phyloP scores from a whole-genome alignment of 1,284 basidiomycete genomes.

The Sanghuangporus weigelae region DNA sequence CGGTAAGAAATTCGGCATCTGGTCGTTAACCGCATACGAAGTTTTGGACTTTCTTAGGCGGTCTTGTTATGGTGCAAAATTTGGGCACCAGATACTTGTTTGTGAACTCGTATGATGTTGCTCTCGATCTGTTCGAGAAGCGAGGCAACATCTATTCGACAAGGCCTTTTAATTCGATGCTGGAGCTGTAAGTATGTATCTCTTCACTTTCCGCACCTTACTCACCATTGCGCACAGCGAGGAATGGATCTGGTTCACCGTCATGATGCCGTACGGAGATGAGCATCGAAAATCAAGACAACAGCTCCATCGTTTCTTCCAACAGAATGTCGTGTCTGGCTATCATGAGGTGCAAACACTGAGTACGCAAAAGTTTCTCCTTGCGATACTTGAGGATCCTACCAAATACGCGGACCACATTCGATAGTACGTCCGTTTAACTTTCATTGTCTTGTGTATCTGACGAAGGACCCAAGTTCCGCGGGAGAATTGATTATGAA shows the following conservation, averaged over 20 bases:
- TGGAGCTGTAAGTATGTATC: conserved; percentile 5
- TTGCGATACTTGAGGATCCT: not conserved
- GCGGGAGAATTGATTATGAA: conserved; percentile 6
- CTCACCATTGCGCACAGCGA: not conserved
- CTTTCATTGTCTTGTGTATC: not conserved
- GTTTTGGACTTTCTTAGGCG: conserved; percentile 17
- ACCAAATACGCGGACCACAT: not conserved
- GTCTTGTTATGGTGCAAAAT: conserved; percentile 22
- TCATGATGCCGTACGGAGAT: conserved; percentile 9
- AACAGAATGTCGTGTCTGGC: not conserved
- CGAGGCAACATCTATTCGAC: conserved; percentile 22
- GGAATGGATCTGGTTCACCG: conserved; percentile 8
- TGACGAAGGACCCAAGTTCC: not conserved
- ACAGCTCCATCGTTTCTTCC: conserved; percentile 2
- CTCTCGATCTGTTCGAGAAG: conserved; percentile 23
- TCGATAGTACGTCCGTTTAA: not conserved
- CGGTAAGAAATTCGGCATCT: not conserved
- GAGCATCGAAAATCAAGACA: not conserved
- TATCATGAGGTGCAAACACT: not conserved
- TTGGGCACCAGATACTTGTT: conserved; percentile 22
- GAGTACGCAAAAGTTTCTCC: not conserved
- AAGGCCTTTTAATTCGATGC: conserved; percentile 18
- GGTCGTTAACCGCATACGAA: not conserved
- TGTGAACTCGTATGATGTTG: conserved; percentile 22
- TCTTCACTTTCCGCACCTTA: not conserved